These are phyloP conservation scores for Elsinoe batatas DNA, from an alignment of 2,329 filamentous ascomycete species.

Conservation along the genomic window DNA sequence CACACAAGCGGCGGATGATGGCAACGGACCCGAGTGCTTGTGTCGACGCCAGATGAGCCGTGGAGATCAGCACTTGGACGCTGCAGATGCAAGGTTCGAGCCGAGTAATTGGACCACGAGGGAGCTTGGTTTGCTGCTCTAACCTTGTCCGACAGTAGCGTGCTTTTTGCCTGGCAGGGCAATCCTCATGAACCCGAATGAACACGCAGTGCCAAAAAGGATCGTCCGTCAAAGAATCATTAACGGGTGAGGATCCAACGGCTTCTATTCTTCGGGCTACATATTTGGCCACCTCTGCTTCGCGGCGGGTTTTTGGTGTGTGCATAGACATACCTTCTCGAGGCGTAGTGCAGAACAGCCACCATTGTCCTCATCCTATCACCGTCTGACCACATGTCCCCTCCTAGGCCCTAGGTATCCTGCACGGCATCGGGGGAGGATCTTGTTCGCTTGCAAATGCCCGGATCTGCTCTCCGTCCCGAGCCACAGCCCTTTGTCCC, in stretches of 20 bases:
- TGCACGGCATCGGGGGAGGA: background rate
- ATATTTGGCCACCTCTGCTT: background rate
- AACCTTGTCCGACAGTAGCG: background rate
- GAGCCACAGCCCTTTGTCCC: background rate
- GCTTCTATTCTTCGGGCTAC: background rate
- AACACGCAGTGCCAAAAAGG: background rate
- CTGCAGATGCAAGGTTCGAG: slow-evolving; percentile 12
- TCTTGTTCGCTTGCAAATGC: slow-evolving; percentile 10
- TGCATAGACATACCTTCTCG: background rate
- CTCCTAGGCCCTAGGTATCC: background rate
- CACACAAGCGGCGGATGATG: background rate
- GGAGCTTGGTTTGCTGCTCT: slow-evolving; percentile 6
- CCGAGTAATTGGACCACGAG: slow-evolving; percentile 11
- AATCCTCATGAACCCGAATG: background rate
- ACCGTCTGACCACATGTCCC: background rate
- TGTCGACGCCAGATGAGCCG: slow-evolving; percentile 10
- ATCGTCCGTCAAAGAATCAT: slow-evolving; percentile 4
- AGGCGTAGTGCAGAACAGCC: background rate
- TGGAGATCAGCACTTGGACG: slow-evolving; percentile 11
- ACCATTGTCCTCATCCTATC: background rate
- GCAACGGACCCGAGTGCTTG: slow-evolving; percentile 4
- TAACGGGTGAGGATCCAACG: slow-evolving; percentile 9
- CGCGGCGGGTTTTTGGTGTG: background rate
- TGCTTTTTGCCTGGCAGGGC: background rate
- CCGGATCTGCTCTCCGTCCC: slow-evolving; percentile 10